Conservation (phyloP, 2,329 filamentous ascomycete species). For the Sarocladiaceae sp. region DNA sequence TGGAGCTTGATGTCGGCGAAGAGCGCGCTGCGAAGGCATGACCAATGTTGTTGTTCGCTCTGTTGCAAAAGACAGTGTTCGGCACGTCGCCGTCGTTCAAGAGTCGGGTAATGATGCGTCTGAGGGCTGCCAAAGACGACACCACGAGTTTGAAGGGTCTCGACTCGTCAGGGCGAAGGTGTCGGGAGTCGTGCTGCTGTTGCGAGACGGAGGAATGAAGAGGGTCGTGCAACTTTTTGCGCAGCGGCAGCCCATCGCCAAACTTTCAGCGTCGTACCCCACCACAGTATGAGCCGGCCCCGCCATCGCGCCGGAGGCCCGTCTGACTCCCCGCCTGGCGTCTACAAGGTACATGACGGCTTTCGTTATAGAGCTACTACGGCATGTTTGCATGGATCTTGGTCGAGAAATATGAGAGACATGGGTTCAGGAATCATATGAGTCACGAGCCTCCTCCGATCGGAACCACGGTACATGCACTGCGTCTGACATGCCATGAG, state of each 20-base stretch:
- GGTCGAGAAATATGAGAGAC: no score
- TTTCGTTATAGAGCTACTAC: no score
- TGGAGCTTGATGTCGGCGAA: slow-evolving; percentile 8
- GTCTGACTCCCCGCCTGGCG: background rate
- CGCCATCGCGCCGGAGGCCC: background rate
- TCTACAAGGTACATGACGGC: no score
- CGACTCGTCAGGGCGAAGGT: no score
- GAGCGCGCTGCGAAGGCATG: slow-evolving; percentile 1
- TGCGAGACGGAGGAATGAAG: background rate
- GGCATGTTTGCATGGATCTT: no score
- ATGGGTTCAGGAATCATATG: no score
- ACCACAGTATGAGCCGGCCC: slow-evolving; percentile 5
- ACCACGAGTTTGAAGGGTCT: no score
- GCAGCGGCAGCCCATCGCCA: background rate
- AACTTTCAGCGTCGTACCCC: slow-evolving; percentile 9
- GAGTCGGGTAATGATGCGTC: no score
- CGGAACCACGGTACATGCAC: no score
- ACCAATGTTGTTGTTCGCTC: background rate
- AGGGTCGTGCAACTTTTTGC: slow-evolving; percentile 8
- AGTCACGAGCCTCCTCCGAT: no score
- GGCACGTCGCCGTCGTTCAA: background rate
- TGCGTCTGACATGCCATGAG: no score
- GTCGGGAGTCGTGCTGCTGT: background rate
- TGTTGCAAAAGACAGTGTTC: background rate
- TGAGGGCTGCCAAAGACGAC: no score